A percentile compares a stretch with the other conserved stretches of the same genome.
Evolutionary conservation across 2,329 filamentous ascomycete genomes (phyloP).

Genomic region (Ciborinia camelliae): DNA sequence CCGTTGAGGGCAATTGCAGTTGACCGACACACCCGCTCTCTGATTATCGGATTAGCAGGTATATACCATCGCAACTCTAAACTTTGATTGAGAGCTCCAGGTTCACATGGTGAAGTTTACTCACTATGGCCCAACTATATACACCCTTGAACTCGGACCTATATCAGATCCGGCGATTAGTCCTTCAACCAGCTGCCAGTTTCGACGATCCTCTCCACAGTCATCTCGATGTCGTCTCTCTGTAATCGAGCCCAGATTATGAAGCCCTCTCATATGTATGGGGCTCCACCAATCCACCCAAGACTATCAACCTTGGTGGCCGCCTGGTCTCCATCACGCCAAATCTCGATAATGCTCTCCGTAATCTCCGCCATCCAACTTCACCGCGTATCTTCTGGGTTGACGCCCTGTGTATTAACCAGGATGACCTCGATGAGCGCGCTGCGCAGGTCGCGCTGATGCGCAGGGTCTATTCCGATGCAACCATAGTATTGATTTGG

Average conservation of each 20-base stretch:
- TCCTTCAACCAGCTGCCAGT: constrained; percentile 2
- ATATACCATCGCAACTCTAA: neutral
- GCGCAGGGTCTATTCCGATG: constrained; percentile 26
- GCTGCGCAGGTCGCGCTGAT: constrained; percentile 27
- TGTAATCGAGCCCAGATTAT: constrained; percentile 14
- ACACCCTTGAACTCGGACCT: neutral
- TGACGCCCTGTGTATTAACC: constrained; percentile 27
- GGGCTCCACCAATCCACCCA: neutral
- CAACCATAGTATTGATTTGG: constrained; percentile 19
- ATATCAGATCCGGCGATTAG: constrained; percentile 16
- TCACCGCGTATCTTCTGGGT: constrained; percentile 19
- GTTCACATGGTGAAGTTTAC: neutral
- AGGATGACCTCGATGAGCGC: constrained; percentile 22
- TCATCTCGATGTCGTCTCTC: constrained; percentile 10
- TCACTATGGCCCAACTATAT: neutral
- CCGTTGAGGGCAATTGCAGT: neutral
- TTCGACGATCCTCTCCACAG: constrained; percentile 10
- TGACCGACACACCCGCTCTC: accelerated
- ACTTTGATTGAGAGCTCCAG: neutral
- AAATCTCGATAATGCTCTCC: constrained; percentile 20
- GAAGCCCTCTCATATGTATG: constrained; percentile 24
- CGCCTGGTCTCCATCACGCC: constrained; percentile 4
- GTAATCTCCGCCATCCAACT: neutral
- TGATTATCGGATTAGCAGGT: neutral
- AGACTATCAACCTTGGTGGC: constrained; percentile 2